Evolutionary conservation across 306 rosid genomes (phyloP), one percentile per base, ranked within the genome.

Genomic region (Sindora glabra): DNA sequence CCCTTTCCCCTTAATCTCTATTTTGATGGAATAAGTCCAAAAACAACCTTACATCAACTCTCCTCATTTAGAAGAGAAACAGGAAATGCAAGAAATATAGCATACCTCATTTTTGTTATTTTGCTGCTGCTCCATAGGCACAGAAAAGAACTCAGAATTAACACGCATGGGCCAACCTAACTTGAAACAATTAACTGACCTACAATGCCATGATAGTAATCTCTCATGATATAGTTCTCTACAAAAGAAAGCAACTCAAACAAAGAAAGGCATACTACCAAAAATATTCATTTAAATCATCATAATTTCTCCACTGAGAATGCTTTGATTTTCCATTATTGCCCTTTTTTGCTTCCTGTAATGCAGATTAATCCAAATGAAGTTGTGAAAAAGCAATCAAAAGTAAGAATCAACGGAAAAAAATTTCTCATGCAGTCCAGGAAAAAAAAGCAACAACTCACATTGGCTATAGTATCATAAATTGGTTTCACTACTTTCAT

Each of bases 261-360:
- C 0, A 67, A 42, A 15, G 57, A 40, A 44, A 67, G 42, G 41
- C 48, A 21, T 49, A 66, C 45, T 88, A 92, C 98, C 98, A 92
- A 70, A 92, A 92, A 45, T 77, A 88, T 80, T 92, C 98, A 44
- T 92, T 92, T 64, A 92, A 72, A 61, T 92, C 98, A 59, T 92
- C 98, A 71, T 92, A 92, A 71, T 92, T 88, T 76, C 98, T 86
- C 98, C 98, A 92, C 4, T 92, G 90, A 57, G 96, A 92, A 82
- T 92, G 98, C 76, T 83, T 92, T 45, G 90, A 46, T 74, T 73
- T 92, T 74, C 87, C 98, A 46, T 6, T 68, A 54, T 70, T 67
- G 71, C 94, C 76, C 69, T 79, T 88, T 41, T 25, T 14, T 49
- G 90, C 73, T 83, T 92, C 98, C 98, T 92, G 64, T 23, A 38